These are phyloP conservation scores for Biancaea sappan DNA, from an alignment of 306 rosid species.

Conservation along the genomic window DNA sequence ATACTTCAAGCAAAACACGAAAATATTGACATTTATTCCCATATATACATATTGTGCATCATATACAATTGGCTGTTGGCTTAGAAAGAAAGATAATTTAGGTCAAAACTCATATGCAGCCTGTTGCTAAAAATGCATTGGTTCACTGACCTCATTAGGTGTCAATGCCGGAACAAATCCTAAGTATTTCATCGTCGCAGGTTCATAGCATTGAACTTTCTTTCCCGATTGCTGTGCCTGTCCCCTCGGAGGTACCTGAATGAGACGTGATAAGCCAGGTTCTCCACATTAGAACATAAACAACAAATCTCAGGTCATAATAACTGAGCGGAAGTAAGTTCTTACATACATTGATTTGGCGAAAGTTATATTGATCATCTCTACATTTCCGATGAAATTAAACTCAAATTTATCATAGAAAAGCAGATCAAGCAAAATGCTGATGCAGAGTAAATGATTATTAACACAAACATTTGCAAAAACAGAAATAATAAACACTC, in stretches of 20 bases:
- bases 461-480: neutral
- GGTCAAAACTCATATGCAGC: neutral
- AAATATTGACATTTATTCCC: neutral
- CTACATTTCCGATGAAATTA: conserved; percentile 5
- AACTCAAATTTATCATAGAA: neutral
- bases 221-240: conserved; percentile 65
- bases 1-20: conserved; percentile 3
- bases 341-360: neutral
- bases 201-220: conserved; percentile 90
- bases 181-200: conserved; percentile 94
- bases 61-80: neutral
- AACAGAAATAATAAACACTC: conserved; percentile 42
- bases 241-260: conserved; percentile 91
- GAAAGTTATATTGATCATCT: neutral
- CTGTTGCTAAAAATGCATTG: conserved; percentile 28
- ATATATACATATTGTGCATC: neutral
- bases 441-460: conserved; percentile 4
- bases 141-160: conserved; percentile 64
- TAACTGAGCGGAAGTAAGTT: conserved; percentile 5
- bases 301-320: conserved; percentile 4
- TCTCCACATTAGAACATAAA: conserved; percentile 5
- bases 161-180: conserved; percentile 78
- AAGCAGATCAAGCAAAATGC: conserved; percentile 21
- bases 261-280: conserved; percentile 19
- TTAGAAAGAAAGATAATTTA: neutral